A percentile compares a stretch with the other conserved stretches of the same genome.
phyloP scores from a whole-genome alignment of 2,329 filamentous ascomycete species.

The Periconia sp. region DNA sequence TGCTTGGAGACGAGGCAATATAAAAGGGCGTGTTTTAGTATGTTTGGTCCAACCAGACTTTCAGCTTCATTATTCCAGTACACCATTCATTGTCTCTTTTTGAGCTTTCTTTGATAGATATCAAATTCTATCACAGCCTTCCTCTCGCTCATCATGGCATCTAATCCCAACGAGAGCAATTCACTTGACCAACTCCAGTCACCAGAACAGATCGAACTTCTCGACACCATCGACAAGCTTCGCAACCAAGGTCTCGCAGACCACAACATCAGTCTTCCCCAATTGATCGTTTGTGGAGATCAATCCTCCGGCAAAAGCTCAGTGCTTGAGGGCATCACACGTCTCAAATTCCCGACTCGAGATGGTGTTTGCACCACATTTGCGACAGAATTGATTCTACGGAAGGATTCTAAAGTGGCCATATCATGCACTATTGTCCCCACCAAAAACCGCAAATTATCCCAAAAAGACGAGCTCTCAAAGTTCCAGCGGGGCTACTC shows the following conservation, averaged over 20 bases:
- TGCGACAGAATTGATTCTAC: slow-evolving; percentile 61
- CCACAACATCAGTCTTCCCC: slow-evolving; percentile 38
- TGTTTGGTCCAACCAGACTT: too few relatives aligned
- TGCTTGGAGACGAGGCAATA: not conserved
- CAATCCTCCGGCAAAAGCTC: slow-evolving; percentile 36
- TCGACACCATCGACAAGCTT: slow-evolving; percentile 58
- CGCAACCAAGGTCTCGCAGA: slow-evolving; percentile 21
- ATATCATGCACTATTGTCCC: slow-evolving; percentile 50
- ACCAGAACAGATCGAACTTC: slow-evolving; percentile 43
- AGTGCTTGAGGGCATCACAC: slow-evolving; percentile 44
- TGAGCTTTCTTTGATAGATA: not conserved
- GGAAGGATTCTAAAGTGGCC: slow-evolving; percentile 39
- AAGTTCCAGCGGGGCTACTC: slow-evolving; percentile 21
- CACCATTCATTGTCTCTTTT: not conserved
- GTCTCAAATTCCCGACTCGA: slow-evolving; percentile 60
- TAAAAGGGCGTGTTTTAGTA: not conserved
- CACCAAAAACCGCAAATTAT: slow-evolving; percentile 12
- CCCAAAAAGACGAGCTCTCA: slow-evolving; percentile 13
- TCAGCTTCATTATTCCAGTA: not conserved
- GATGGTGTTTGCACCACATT: slow-evolving; percentile 61
- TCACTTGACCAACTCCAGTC: slow-evolving; percentile 30
- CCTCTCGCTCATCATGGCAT: slow-evolving; percentile 10
- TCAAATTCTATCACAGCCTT: not conserved
- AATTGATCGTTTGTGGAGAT: slow-evolving; percentile 34
- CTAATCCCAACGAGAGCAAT: slow-evolving; percentile 6